Evolutionary conservation across 768 basidiomycete species (phyloP).

Genomic region (Dentipellis fragilis): DNA sequence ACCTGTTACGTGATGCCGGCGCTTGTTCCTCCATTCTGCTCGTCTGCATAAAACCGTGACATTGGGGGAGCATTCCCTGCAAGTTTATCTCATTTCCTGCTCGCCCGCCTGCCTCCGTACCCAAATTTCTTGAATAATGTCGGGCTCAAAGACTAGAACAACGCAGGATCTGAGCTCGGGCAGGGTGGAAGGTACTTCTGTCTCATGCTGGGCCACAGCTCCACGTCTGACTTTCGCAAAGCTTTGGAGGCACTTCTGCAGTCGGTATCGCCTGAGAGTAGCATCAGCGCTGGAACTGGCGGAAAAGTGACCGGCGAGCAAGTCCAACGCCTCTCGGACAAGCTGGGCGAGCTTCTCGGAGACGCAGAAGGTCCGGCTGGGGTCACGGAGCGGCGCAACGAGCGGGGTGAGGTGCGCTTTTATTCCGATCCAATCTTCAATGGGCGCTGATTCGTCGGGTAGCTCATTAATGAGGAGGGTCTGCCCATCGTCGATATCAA

Average conservation of each 20-base stretch:
- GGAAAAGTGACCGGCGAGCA: slow-evolving; percentile 36
- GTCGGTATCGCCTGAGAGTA: slow-evolving; percentile 22
- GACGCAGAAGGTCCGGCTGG: slow-evolving; percentile 22
- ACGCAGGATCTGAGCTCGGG: neutral
- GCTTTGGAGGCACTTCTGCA: slow-evolving; percentile 29
- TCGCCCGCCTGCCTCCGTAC: neutral
- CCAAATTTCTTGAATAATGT: neutral
- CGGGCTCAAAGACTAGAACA: neutral
- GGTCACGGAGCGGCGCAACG: slow-evolving; percentile 30
- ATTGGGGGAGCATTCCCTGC: neutral
- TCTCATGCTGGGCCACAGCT: neutral
- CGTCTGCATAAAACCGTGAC: too few relatives aligned
- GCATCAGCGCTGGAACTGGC: neutral
- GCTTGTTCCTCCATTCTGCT: neutral
- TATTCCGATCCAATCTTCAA: neutral
- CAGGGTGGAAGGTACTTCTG: neutral
- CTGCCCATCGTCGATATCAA: slow-evolving; percentile 72
- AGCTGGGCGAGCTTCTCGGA: slow-evolving; percentile 48
- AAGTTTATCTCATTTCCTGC: neutral
- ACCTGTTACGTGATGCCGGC: neutral
- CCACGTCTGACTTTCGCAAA: slow-evolving; percentile 8
- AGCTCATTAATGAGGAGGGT: slow-evolving; percentile 72
- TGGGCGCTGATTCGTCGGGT: slow-evolving; percentile 14
- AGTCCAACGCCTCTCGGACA: slow-evolving; percentile 45
- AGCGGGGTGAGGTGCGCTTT: slow-evolving; percentile 49